These are phyloP conservation scores for Onygenales sp. DNA, from an alignment of 2,329 filamentous ascomycete species.

Conservation along the genomic window DNA sequence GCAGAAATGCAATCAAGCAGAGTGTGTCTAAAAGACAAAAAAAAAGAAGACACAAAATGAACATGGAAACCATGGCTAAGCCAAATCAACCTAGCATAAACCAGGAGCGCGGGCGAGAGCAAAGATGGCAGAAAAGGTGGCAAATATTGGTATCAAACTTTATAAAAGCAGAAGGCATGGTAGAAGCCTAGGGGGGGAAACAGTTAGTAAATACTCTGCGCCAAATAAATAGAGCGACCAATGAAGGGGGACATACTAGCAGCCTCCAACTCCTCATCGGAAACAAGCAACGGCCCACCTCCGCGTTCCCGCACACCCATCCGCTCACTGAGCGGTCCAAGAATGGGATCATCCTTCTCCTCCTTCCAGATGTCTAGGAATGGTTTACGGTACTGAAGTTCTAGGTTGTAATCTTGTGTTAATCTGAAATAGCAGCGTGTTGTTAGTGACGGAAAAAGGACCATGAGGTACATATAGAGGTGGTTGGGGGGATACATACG, in stretches of 20 bases:
- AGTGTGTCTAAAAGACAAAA: too few species aligned
- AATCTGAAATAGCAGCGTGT: conserved; percentile 34
- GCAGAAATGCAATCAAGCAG: too few species aligned
- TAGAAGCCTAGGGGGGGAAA: conserved; percentile 55
- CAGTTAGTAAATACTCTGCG: background rate
- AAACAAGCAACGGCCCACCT: conserved; percentile 59
- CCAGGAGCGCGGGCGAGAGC: background rate
- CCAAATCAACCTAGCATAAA: too few species aligned
- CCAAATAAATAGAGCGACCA: background rate
- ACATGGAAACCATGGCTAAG: too few species aligned
- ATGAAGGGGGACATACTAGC: conserved; percentile 43
- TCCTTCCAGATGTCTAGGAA: conserved; percentile 88
- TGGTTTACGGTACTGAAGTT: conserved; percentile 84
- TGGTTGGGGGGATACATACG: conserved; percentile 29
- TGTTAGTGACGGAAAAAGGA: background rate
- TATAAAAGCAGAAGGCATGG: conserved; percentile 93
- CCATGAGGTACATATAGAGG: background rate
- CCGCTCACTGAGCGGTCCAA: conserved; percentile 82
- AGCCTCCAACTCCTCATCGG: conserved; percentile 83
- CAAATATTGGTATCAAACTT: conserved; percentile 50
- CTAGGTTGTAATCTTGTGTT: conserved; percentile 93
- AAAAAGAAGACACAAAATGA: too few species aligned
- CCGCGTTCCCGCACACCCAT: conserved; percentile 80
- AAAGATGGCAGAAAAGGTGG: background rate
- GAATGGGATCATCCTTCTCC: conserved; percentile 72